Base-by-base conservation (phyloP, 2,329 filamentous ascomycete species). In the Penicillium occitanis region DNA sequence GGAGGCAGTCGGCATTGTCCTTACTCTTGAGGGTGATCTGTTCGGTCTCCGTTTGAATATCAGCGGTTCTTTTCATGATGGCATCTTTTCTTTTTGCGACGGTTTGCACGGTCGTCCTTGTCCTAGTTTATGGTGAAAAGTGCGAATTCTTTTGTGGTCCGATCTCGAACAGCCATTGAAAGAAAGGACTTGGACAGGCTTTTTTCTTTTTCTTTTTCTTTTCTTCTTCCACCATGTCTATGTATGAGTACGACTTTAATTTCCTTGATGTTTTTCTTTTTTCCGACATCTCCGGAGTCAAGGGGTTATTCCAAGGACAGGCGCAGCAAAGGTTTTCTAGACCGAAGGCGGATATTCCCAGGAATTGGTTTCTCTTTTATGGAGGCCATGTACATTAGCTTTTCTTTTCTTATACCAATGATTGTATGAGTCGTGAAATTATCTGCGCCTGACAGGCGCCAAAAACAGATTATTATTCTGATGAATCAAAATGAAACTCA, bases 371-470 rank as follows among this genome's bases (percentile, higher is more conserved):
- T 25, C 46, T 37, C 28, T 58, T 25, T 44, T 33, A 44, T 33
- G 46, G 25, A 44, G 33, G 30, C 28, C 28, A 42, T 66, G 65
- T 66, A 66, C 65, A 66, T 60, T 63, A 66, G 35, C 14, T 65
- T 55, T 22, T 48, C 44, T 55, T 59, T 40, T 30, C 11, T 6
- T 19, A 59, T 37, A 37, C 13, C 33, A 35, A 57, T 57, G 30
- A 37, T 22, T 57, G 53, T 57, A 57, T 57, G 33, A 57, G 53
- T 57, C n/a, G 33, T 33, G 28, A 55, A n/a, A 53, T 30, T 53
- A 25, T 10, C 7, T 1, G 14, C 14, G 11, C 48, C 46, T 25
- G 19, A n/a, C 1, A 7, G 14, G 25, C 48, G 14, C 33, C 19
- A 57, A 25, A 14, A 57, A 10, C 53, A 37, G 53, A 57, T 40